phyloP scores from a whole-genome alignment of 83 land plant species.

The Thuja plicata region DNA sequence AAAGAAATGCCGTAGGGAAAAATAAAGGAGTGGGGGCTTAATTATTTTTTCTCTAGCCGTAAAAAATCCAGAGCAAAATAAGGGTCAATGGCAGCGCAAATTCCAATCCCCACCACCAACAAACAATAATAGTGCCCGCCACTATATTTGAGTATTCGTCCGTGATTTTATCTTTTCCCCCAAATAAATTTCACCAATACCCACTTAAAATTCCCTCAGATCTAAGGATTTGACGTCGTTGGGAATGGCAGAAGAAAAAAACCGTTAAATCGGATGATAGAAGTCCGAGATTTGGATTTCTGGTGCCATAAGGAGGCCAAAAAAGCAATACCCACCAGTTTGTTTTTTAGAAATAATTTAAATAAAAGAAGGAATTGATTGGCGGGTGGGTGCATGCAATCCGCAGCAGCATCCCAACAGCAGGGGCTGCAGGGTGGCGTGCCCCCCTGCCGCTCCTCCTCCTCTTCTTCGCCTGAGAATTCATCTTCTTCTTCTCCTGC shows the following conservation, averaged over 20 bases:
- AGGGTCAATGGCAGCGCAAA: conserved; percentile 12
- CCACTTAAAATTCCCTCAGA: conserved; percentile 2
- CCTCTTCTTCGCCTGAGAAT: conserved; percentile 8
- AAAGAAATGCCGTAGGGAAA: not conserved
- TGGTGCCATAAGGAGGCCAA: not conserved
- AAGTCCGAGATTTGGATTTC: not conserved
- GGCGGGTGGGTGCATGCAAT: conserved; percentile 16
- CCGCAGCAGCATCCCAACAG: conserved; percentile 14
- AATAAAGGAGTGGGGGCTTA: not conserved
- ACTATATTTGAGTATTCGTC: not conserved
- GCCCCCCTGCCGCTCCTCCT: conserved; percentile 12
- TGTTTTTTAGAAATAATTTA: not conserved
- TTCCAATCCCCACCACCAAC: conserved; percentile 15
- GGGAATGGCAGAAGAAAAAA: conserved; percentile 9
- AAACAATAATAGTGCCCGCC: conserved; percentile 5
- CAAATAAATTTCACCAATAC: not conserved
- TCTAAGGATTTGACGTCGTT: conserved; percentile 13
- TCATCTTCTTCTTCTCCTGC: conserved; percentile 13
- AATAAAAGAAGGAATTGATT: not conserved
- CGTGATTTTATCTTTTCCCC: not conserved
- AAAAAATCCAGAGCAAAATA: not conserved
- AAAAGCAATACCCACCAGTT: not conserved
- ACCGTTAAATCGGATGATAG: conserved; percentile 11
- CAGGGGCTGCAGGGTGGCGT: conserved; percentile 12
- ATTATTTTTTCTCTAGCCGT: not conserved